Evolutionary conservation across 176 grass and related monocot species (phyloP), one percentile per base, ranked within the genome.

Genomic region (Carex scoparia): DNA sequence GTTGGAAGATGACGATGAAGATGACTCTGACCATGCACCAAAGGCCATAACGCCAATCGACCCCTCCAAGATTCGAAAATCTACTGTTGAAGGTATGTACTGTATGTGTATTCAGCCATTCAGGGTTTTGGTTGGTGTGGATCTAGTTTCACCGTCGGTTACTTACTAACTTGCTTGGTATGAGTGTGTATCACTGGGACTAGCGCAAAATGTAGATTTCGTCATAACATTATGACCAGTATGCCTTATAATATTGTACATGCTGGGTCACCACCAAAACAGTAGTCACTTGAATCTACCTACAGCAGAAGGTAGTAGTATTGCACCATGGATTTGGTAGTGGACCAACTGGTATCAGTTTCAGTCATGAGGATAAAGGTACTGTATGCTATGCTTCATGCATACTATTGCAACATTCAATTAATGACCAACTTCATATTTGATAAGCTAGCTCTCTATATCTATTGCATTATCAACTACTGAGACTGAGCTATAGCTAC

Each of bases 1-100:
- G 87, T 59, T 94, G 67, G 88, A 94, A 42, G 90, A 86, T 53
- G 89, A 86, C 23, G 86, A 94, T 0, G 85, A 61, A 23, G 90
- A 88, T 69, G 92, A 86, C 12, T 84, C 91, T 4, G 83, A 46
- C 16, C 78, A 85, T 80, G 61, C 87, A n/a, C 90, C 85, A 0
- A 91, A 90, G 60, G 90, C 92, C 27, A 89, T 94, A 30, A 89
- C 81, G 23, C 87, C 94, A 18, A 87, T 97, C n/a, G 82, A 86
- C 84, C 58, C 87, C 11, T 40, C 79, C 23, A 92, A 87, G 61
- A 86, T 87, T 89, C 83, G 81, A 11, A 83, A 91, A 46, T 85
- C 85, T 0, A 87, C 88, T 1, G 69, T 88, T 23, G 79, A 94
- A 86, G 87, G 91, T 73, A 83, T 88, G 51, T 82, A 82, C 53